These are phyloP conservation scores for Persicaria tinctoria DNA, from an alignment of 148 eudicot genomes.

Conservation along the genomic window DNA sequence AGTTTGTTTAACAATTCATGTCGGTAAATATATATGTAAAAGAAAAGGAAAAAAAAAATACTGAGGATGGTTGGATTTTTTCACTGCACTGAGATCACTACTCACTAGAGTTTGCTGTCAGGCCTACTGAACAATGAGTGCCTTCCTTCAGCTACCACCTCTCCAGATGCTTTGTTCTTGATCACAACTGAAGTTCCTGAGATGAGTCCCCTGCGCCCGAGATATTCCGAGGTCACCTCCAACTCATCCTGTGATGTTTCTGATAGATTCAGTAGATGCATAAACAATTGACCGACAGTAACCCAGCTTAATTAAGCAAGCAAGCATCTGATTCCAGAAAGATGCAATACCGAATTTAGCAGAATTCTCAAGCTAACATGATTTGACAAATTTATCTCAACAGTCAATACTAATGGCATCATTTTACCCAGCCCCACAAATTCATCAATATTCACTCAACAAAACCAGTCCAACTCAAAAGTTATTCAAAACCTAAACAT, in stretches of 20 bases:
- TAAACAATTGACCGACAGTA: neutral
- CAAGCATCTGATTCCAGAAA: neutral
- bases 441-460: too few species aligned
- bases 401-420: neutral
- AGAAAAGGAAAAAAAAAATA: too few species aligned
- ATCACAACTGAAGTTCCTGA: constrained; percentile 51
- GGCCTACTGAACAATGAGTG: constrained; percentile 64
- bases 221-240: constrained; percentile 51
- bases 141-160: constrained; percentile 74
- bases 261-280: neutral
- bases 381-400: neutral
- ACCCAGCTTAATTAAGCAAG: neutral
- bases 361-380: too few species aligned
- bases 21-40: too few species aligned
- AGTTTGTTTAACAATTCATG: too few species aligned
- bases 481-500: too few species aligned
- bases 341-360: neutral
- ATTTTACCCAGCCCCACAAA: neutral
- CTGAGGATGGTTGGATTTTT: neutral
- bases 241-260: constrained; percentile 58
- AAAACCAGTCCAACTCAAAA: too few species aligned
- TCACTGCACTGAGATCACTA: constrained; percentile 1
- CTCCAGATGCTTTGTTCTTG: constrained; percentile 58
- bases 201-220: constrained; percentile 56
- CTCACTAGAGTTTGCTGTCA: constrained; percentile 32